Conservation (phyloP, 345 rosid species). For the Gossypium sturtianum region DNA sequence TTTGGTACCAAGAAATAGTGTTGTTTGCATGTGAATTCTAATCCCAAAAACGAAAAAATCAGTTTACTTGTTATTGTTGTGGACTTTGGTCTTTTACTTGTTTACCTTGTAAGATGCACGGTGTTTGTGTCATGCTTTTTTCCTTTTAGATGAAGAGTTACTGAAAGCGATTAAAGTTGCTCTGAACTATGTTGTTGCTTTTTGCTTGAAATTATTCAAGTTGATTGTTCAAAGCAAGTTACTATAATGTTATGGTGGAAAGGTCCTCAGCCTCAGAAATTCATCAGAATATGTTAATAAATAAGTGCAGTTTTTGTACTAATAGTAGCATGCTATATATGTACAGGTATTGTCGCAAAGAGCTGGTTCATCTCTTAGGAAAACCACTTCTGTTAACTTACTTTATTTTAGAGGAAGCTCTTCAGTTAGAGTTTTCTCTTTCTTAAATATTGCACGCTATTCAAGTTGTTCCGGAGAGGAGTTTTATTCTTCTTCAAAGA, state of each 20-base stretch:
- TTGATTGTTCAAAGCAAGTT: too few species aligned
- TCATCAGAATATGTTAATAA: not conserved
- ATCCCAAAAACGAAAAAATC: not conserved
- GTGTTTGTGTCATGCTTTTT: not conserved
- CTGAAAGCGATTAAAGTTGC: too few species aligned
- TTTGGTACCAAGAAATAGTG: not conserved
- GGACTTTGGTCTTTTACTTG: not conserved
- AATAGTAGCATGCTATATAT: conserved; percentile 13
- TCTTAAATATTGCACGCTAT: conserved; percentile 34
- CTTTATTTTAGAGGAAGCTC: conserved; percentile 40
- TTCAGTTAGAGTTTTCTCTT: conserved; percentile 37
- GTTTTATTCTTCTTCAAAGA: conserved; percentile 49
- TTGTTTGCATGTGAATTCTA: not conserved
- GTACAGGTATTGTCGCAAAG: conserved; percentile 53
- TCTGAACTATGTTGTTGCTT: too few species aligned
- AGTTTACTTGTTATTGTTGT: not conserved
- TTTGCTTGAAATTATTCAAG: too few species aligned
- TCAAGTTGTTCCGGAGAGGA: conserved; percentile 39
- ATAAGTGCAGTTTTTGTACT: not conserved
- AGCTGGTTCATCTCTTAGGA: conserved; percentile 43
- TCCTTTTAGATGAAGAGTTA: not conserved
- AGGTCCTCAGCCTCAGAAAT: not conserved
- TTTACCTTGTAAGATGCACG: not conserved
- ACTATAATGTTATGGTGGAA: too few species aligned
- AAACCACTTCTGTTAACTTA: conserved; percentile 29